Evolutionary conservation across 2,329 filamentous ascomycete species (phyloP), one percentile per base, ranked within the genome.

Genomic region (Hysterium pulicare): DNA sequence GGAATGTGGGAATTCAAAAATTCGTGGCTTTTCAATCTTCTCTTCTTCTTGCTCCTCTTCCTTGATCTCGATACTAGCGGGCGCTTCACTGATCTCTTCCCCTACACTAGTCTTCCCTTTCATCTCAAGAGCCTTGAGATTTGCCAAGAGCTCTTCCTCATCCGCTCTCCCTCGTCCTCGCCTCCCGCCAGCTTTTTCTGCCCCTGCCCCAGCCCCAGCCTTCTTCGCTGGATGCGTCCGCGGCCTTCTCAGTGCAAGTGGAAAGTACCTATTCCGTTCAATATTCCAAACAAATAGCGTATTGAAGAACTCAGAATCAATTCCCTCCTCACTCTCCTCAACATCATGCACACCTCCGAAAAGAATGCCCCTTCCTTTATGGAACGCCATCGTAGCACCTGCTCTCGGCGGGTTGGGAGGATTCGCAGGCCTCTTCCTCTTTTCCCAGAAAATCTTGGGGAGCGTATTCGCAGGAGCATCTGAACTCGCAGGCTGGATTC

Each of bases 221-320:
- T 81, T 83, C 53, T 83, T 86, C 48, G 81, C 78, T 36, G 79
- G 79, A 8, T 28, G 24, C 16, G 77, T 72, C 20, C 89, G 82
- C 2, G 88, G 80, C 54, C 89, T 87, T 40, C 90, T 78, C 34
- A 97, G 72, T 8, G 74, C 73, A 33, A 97, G 74, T 2, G 86
- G 87, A 73, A 97, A 96, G 71, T 95, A 97, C 7, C 93, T 79
- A 63, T 98, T 98, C 45, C 91, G 81, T 58, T 97, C 93, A 49
- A 95, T 83, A 60, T 95, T 96, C 88, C 90, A 97, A 4, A 90
- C 87, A 58, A 87, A 94, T 19, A 97, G 70, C 42, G 84, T 80
- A 57, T 96, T 91, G 72, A 97, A 98, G 69, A 98, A 98, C 64
- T 96, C 90, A 61, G 88, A 95, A 41, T 98, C 91, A 53, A 98